A percentile compares a stretch with the other conserved stretches of the same genome.
Evolutionary conservation across 306 rosid species (phyloP).

Genomic region (Medicago arabica): DNA sequence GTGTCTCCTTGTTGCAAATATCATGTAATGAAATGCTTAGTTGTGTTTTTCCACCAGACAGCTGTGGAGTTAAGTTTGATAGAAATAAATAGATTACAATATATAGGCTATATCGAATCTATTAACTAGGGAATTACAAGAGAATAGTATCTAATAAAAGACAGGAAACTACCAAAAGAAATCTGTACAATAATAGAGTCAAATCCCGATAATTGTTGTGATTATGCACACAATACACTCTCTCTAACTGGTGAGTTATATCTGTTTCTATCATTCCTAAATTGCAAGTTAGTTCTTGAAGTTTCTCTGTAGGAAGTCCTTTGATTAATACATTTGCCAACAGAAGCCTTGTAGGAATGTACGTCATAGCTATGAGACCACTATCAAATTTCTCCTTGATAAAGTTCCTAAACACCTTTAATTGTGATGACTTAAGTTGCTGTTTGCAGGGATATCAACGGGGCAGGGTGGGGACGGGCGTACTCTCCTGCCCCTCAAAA

Average conservation of each 20-base stretch:
- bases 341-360: not conserved
- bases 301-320: not conserved
- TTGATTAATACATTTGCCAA: not conserved
- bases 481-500: too few relatives aligned
- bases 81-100: conserved; percentile 5
- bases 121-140: not conserved
- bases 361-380: not conserved
- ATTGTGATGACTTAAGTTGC: not conserved
- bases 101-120: not conserved
- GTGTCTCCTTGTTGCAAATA: conserved; percentile 27
- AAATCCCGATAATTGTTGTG: not conserved
- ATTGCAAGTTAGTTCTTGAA: conserved; percentile 6
- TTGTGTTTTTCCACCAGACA: conserved; percentile 19
- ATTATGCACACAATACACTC: not conserved
- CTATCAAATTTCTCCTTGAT: not conserved
- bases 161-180: not conserved
- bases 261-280: not conserved
- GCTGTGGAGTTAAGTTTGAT: conserved; percentile 14
- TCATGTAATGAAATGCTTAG: conserved; percentile 18
- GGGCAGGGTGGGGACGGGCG: too few relatives aligned
- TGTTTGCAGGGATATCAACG: not conserved
- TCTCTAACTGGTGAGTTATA: not conserved
- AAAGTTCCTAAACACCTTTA: not conserved
- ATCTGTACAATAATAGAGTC: not conserved
- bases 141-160: not conserved